phyloP scores from a whole-genome alignment of 192 early-diverging fungal species.

The Dissophora ornata region DNA sequence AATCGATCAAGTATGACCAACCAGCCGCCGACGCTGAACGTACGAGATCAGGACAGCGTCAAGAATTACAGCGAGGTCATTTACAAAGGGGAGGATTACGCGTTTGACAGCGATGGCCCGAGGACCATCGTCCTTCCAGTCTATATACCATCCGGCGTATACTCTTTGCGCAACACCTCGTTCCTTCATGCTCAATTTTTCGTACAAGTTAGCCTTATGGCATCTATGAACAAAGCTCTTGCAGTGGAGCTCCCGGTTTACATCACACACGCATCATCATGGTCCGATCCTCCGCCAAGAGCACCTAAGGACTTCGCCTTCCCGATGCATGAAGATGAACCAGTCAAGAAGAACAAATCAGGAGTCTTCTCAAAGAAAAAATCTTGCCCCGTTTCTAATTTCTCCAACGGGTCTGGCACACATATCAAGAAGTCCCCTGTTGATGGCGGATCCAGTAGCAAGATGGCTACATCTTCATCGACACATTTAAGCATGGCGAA shows the following conservation, averaged over 20 bases:
- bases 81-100: conserved; percentile 50
- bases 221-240: conserved; percentile 44
- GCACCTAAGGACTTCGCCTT: conserved; percentile 44
- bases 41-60: conserved; percentile 38
- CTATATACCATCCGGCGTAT: conserved; percentile 46
- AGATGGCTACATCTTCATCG: not conserved
- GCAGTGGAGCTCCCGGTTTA: conserved; percentile 45
- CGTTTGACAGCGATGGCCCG: conserved; percentile 41
- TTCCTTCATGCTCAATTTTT: conserved; percentile 44
- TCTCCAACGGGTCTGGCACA: no score
- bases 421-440: conserved; percentile 2
- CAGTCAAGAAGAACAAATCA: conserved; percentile 45
- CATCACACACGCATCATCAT: conserved; percentile 46
- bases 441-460: not conserved
- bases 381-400: no score
- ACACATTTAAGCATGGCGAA: not conserved
- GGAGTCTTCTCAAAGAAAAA: conserved; percentile 46
- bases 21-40: not conserved
- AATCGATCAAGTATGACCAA: conserved; percentile 4
- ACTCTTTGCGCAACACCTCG: conserved; percentile 38
- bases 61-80: conserved; percentile 53
- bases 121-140: conserved; percentile 36
- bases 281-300: conserved; percentile 51
- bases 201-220: conserved; percentile 50
- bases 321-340: conserved; percentile 39